Evolutionary conservation across 2,329 filamentous ascomycete species (phyloP), one percentile per base, ranked within the genome.

Genomic region (Chaetomiaceae sp.): DNA sequence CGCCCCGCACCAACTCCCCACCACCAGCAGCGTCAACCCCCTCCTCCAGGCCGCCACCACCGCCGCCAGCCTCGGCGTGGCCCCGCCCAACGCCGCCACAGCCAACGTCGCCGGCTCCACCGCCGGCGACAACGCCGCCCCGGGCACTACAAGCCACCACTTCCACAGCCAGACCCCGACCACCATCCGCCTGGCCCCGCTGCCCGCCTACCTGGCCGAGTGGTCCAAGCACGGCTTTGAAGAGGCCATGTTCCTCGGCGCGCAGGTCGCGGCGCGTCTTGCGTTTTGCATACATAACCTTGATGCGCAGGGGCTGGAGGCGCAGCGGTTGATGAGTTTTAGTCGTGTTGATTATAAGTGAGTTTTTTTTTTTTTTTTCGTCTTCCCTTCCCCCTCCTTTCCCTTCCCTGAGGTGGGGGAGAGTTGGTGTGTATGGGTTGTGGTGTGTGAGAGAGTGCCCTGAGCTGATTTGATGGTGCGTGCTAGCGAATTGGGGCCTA

Each of bases 1-100:
- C 55, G 48, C 68, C 45, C 74, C 77, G 49, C 76, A 77, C 66
- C 78, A 82, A 70, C 73, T 81, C 57, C 74, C 70, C 51, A 70
- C 56, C 6, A 60, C 66, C 50, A 70, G 75, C 33, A 55, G 58
- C 37, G 90, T 96, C 40, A 96, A 97, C 66, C 91, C 92, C 13
- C 84, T 97, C 3, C 80, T 97, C 4, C 87, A 95, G 54, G 92
- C 92, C 4, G 93, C 93, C 2, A 96, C 92, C 0, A 90, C 87
- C 3, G 85, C 83, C 2, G 81, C 81, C 41, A 79, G 77, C 39
- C 65, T 76, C 39, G 66, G 64, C n/a, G 60, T 72, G 14, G 65
- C 66, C 39, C 65, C 74, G 39, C 69, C 75, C 45, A 71, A 77
- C 50, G 68, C 71, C 68, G 23, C 43, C 9, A n/a, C 17, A 1